Percentiles rank a stretch among this genome's conserved stretches.
These are phyloP conservation scores for Glonium stellatum DNA, from an alignment of 495 filamentous ascomycete genomes.

Conservation along the genomic window DNA sequence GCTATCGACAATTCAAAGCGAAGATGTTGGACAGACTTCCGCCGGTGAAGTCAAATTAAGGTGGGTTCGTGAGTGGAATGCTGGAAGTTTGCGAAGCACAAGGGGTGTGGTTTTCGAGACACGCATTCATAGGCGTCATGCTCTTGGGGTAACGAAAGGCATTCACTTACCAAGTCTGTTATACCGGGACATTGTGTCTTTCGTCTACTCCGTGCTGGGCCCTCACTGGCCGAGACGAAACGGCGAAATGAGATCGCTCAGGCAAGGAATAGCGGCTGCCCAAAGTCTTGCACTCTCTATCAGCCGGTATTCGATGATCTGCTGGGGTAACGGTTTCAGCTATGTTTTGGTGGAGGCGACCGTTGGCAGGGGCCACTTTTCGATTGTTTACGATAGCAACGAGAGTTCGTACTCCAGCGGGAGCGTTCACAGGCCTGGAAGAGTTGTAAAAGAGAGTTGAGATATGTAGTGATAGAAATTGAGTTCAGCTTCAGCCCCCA, in stretches of 20 bases:
- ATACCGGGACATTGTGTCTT: conserved; percentile 1
- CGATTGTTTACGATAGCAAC: conserved; percentile 3
- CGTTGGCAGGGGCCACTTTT: background rate
- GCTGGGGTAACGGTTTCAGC: background rate
- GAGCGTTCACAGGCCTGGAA: background rate
- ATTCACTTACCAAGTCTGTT: conserved; percentile 5
- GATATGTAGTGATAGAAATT: conserved; percentile 1
- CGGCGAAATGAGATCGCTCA: background rate
- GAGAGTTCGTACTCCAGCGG: background rate
- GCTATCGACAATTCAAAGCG: background rate
- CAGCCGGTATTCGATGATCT: background rate
- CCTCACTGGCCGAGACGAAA: background rate
- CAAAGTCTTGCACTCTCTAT: background rate
- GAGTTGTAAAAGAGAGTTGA: background rate
- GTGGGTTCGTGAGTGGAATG: background rate
- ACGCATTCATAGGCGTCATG: background rate
- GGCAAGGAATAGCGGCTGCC: background rate
- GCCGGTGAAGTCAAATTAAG: background rate
- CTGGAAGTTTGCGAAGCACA: background rate
- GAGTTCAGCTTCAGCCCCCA: background rate
- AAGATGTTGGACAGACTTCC: background rate
- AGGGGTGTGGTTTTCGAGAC: background rate
- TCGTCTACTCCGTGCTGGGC: background rate
- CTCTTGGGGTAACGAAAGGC: background rate
- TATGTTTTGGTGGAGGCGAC: background rate